These are phyloP conservation scores for Cynanchum wilfordii DNA, from an alignment of 257 asterid species.

Conservation along the genomic window DNA sequence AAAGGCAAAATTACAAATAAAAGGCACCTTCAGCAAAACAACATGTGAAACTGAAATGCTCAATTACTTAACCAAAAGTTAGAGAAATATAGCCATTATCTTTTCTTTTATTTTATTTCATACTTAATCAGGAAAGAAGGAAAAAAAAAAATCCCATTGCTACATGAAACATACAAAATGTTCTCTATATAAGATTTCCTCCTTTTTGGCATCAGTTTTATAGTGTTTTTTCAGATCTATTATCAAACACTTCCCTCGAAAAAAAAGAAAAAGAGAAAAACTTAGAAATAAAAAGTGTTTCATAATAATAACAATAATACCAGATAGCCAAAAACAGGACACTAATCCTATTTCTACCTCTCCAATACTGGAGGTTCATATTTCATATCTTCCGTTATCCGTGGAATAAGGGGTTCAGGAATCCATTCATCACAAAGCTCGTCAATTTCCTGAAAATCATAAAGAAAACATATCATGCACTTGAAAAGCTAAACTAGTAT, in stretches of 20 bases:
- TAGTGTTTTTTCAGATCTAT: neutral
- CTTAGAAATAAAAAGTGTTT: neutral
- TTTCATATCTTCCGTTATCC: constrained; percentile 58
- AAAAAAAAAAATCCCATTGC: neutral
- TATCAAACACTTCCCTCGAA: neutral
- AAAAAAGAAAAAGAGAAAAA: neutral
- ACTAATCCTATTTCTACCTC: constrained; percentile 39
- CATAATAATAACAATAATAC: neutral
- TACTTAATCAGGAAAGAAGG: neutral
- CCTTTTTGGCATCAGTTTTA: neutral
- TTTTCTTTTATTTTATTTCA: neutral
- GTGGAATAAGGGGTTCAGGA: constrained; percentile 84
- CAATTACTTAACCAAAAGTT: neutral
- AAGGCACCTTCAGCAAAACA: neutral
- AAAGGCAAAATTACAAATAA: constrained; percentile 23
- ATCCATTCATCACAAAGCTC: constrained; percentile 94
- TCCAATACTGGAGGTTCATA: constrained; percentile 79
- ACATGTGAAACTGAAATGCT: neutral
- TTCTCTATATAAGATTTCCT: neutral
- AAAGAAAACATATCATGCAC: constrained; percentile 17
- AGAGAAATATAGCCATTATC: neutral
- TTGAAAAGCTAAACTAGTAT: constrained; percentile 3
- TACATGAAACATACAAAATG: neutral
- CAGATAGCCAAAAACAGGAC: neutral
- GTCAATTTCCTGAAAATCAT: constrained; percentile 76